Percentiles rank a stretch among this genome's conserved stretches.
Conservation (phyloP, 441 rosid genomes). For the Breynia disticha region DNA sequence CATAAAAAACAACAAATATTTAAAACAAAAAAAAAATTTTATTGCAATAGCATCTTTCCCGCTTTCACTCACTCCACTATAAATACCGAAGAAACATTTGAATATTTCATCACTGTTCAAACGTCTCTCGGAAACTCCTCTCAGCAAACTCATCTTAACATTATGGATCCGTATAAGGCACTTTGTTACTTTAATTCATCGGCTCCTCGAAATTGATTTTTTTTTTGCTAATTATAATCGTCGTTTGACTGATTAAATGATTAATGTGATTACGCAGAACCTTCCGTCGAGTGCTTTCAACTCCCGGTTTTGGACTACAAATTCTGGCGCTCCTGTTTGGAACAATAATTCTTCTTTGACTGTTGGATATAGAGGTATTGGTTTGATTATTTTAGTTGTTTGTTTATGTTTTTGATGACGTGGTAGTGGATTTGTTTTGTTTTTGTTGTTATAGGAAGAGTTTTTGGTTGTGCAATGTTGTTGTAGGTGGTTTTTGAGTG, state of each 20-base stretch:
- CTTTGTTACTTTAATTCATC: neutral
- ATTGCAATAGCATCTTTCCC: no score
- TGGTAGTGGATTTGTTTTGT: neutral
- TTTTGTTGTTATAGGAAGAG: no score
- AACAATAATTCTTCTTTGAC: constrained; percentile 84
- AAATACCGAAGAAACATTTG: neutral
- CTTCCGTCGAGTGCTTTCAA: constrained; percentile 77
- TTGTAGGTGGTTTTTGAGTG: no score
- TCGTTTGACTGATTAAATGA: neutral
- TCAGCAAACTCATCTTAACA: constrained; percentile 3
- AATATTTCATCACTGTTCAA: no score
- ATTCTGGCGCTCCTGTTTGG: constrained; percentile 84
- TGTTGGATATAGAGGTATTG: constrained; percentile 79
- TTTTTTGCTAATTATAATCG: neutral
- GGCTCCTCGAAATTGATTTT: neutral
- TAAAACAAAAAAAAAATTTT: no score
- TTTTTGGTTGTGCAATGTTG: no score
- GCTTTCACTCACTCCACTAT: neutral
- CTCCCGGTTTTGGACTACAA: constrained; percentile 74
- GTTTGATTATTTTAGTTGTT: neutral
- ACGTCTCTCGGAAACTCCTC: no score
- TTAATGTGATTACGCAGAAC: constrained; percentile 30
- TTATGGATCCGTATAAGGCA: constrained; percentile 85
- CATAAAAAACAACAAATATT: no score
- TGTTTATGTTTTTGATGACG: neutral